Percentiles rank a stretch among this genome's conserved stretches.
Evolutionary conservation across 1,139 yeast genomes (phyloP).

Genomic region (Candida mesenterica): DNA sequence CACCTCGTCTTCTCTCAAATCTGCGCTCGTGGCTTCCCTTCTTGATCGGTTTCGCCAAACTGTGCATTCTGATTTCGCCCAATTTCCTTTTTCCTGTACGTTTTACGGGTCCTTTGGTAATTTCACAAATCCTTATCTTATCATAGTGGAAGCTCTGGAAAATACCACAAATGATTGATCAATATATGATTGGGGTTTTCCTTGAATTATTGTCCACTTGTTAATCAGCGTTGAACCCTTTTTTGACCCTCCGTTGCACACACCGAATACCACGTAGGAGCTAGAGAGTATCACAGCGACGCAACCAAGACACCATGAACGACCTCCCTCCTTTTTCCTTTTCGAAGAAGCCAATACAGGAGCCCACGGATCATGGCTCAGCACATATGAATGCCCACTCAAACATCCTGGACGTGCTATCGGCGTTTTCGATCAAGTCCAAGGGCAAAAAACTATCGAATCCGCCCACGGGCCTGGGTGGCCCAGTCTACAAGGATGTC

Average conservation of each 20-base stretch:
- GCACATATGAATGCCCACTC: conserved; percentile 20
- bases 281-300: no score
- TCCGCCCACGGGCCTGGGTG: conserved; percentile 5
- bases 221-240: no score
- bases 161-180: no score
- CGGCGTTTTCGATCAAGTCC: conserved; percentile 6
- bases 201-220: no score
- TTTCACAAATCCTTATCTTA: not conserved
- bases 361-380: conserved; percentile 13
- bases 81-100: not conserved
- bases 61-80: not conserved
- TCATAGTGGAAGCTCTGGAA: not conserved
- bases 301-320: no score
- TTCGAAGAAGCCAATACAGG: conserved; percentile 33
- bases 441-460: conserved; percentile 5
- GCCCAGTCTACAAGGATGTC: conserved; percentile 24
- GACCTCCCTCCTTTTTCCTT: conserved; percentile 39
- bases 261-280: no score
- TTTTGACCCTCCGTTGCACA: no score
- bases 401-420: conserved; percentile 29
- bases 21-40: no score
- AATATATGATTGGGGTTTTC: no score
- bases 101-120: no score
- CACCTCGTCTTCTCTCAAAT: no score
- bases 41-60: no score